Conservation (phyloP, 148 eudicot species). For the Nepenthes mirabilis region DNA sequence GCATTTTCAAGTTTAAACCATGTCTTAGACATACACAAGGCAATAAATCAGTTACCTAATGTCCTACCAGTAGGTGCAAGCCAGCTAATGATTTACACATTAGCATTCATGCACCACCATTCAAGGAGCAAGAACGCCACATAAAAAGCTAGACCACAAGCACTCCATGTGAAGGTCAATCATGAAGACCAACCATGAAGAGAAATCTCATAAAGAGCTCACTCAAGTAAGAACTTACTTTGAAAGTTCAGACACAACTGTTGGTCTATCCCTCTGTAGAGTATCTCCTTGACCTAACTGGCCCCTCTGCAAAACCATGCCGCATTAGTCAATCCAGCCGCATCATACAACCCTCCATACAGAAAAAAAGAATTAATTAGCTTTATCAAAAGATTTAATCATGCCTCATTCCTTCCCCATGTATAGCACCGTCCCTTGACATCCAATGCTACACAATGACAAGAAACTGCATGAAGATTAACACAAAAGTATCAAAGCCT, state of each 20-base stretch:
- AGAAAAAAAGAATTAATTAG: slow-evolving; percentile 1
- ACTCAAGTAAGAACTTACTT: slow-evolving; percentile 33
- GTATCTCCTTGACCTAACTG: slow-evolving; percentile 97
- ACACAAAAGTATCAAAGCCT: not conserved
- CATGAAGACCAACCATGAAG: no score
- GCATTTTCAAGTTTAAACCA: no score
- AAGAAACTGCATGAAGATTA: slow-evolving; percentile 51
- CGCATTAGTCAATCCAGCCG: slow-evolving; percentile 6
- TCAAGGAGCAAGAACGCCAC: no score
- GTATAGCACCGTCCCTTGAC: slow-evolving; percentile 93
- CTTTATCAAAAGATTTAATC: slow-evolving; percentile 8
- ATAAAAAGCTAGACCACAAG: no score
- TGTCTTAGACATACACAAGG: no score
- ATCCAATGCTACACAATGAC: slow-evolving; percentile 97
- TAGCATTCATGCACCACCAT: no score
- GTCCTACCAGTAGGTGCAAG: no score
- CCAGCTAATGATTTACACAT: no score
- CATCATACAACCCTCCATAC: not conserved
- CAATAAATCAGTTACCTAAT: no score
- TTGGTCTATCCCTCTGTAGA: slow-evolving; percentile 84
- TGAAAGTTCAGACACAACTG: slow-evolving; percentile 71
- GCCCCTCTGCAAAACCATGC: slow-evolving; percentile 58
- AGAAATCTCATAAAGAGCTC: not conserved
- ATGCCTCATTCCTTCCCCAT: slow-evolving; percentile 96
- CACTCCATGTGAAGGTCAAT: no score